Evolutionary conservation across 139 green algal genomes (phyloP).

Genomic region (Diplosphaera chodatii): DNA sequence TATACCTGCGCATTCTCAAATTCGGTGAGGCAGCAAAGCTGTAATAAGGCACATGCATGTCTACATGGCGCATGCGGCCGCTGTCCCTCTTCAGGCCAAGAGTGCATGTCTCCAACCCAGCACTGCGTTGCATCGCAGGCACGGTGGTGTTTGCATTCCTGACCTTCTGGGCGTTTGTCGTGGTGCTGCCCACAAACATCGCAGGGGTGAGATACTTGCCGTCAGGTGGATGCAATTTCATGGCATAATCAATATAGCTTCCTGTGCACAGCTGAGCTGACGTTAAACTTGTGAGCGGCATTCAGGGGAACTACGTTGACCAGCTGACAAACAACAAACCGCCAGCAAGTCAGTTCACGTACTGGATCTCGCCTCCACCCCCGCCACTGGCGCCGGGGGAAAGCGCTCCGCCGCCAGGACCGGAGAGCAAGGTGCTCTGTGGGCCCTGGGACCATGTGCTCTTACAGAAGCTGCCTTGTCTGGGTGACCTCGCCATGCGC

Average conservation of each 20-base stretch:
- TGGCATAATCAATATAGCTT: no score
- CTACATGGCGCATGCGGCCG: no score
- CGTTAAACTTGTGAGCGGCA: no score
- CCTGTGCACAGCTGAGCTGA: no score
- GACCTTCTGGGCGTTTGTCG: constrained; percentile 24
- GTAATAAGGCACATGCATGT: no score
- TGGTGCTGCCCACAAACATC: constrained; percentile 46
- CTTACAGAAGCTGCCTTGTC: no score
- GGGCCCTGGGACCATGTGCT: no score
- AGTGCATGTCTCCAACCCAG: neutral
- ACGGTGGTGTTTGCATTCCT: constrained; percentile 23
- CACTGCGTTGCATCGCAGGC: constrained; percentile 5
- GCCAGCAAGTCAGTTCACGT: constrained; percentile 18
- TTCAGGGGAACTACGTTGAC: constrained; percentile 16
- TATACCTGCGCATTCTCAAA: constrained; percentile 31
- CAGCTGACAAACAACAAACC: constrained; percentile 4
- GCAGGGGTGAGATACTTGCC: constrained; percentile 21
- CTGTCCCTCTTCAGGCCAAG: no score
- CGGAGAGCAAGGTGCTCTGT: neutral
- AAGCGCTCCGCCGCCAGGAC: neutral
- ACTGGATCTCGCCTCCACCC: constrained; percentile 26
- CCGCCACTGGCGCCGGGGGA: neutral
- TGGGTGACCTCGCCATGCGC: no score
- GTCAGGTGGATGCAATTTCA: no score
- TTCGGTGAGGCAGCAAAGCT: constrained; percentile 25